Percentiles rank a stretch among this genome's conserved stretches.
Conservation (phyloP, 768 basidiomycete genomes). For the Tylopilus subfusipes region DNA sequence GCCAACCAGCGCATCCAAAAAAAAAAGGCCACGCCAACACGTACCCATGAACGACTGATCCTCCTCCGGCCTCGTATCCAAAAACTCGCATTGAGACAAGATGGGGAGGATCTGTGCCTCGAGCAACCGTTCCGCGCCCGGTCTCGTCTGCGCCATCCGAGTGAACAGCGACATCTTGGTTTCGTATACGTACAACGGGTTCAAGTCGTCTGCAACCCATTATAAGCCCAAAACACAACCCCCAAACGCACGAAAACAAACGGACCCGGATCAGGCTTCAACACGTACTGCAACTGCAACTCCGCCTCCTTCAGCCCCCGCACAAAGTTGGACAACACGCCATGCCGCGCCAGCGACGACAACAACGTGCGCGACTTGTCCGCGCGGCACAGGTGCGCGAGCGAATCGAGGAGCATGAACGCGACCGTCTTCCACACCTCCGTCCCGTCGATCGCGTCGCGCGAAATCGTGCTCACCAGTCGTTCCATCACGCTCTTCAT, state of each 20-base stretch:
- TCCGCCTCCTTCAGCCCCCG: slow-evolving; percentile 83
- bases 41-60: slow-evolving; percentile 81
- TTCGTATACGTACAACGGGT: slow-evolving; percentile 91
- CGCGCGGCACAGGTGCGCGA: slow-evolving; percentile 64
- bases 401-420: slow-evolving; percentile 83
- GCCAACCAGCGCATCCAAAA: neutral
- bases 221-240: neutral
- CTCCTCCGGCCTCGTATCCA: slow-evolving; percentile 80
- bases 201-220: slow-evolving; percentile 69
- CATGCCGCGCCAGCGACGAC: slow-evolving; percentile 60
- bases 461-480: slow-evolving; percentile 65
- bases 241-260: slow-evolving; percentile 9
- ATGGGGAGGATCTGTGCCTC: slow-evolving; percentile 72
- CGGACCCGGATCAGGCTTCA: slow-evolving; percentile 89
- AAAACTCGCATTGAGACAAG: slow-evolving; percentile 80
- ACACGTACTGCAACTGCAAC: slow-evolving; percentile 61
- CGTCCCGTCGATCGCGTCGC: slow-evolving; percentile 93
- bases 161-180: slow-evolving; percentile 89
- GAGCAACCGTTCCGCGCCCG: slow-evolving; percentile 81
- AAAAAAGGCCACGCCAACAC: slow-evolving; percentile 8
- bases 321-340: slow-evolving; percentile 79
- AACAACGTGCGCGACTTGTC: slow-evolving; percentile 69
- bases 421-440: slow-evolving; percentile 98
- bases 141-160: slow-evolving; percentile 75
- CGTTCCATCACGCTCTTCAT: slow-evolving; percentile 70